These are phyloP conservation scores for Cordyceps cateniannulata DNA, from an alignment of 2,329 filamentous ascomycete species.

Conservation along the genomic window DNA sequence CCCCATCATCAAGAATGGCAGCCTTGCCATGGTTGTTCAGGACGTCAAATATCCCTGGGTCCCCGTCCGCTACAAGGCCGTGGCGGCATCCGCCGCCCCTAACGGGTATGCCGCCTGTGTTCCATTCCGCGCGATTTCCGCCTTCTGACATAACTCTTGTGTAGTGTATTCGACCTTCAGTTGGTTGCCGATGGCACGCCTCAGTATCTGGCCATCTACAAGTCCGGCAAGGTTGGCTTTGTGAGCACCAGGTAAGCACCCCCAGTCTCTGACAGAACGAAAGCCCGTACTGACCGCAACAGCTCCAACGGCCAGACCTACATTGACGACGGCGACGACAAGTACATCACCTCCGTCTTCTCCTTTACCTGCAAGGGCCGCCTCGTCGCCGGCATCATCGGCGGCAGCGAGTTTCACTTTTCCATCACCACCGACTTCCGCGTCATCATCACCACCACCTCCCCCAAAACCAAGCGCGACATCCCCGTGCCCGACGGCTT, in stretches of 20 bases:
- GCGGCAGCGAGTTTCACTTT: slow-evolving; percentile 4
- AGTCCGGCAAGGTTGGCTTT: slow-evolving; percentile 9
- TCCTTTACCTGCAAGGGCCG: slow-evolving; percentile 5
- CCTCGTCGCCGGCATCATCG: background rate
- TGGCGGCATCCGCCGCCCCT: background rate
- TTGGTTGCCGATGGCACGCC: background rate
- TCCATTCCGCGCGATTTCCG: background rate
- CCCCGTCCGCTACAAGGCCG: slow-evolving; percentile 6
- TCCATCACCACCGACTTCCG: slow-evolving; percentile 1
- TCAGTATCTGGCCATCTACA: slow-evolving; percentile 3
- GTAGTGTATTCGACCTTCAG: background rate
- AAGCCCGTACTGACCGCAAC: background rate
- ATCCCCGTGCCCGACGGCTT: slow-evolving; percentile 8
- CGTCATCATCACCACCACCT: background rate
- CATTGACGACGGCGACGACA: background rate
- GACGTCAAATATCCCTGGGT: slow-evolving; percentile 5
- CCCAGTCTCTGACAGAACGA: too few species aligned
- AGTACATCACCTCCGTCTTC: slow-evolving; percentile 5
- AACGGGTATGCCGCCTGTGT: background rate
- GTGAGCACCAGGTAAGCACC: slow-evolving; percentile 1
- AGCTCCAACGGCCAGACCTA: slow-evolving; percentile 10
- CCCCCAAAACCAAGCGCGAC: background rate
- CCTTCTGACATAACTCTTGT: background rate
- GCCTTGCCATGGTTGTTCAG: slow-evolving; percentile 4
- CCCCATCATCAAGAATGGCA: slow-evolving; percentile 1